These are phyloP conservation scores for Hygrophila difformis DNA, from an alignment of 257 asterid species.

Conservation along the genomic window DNA sequence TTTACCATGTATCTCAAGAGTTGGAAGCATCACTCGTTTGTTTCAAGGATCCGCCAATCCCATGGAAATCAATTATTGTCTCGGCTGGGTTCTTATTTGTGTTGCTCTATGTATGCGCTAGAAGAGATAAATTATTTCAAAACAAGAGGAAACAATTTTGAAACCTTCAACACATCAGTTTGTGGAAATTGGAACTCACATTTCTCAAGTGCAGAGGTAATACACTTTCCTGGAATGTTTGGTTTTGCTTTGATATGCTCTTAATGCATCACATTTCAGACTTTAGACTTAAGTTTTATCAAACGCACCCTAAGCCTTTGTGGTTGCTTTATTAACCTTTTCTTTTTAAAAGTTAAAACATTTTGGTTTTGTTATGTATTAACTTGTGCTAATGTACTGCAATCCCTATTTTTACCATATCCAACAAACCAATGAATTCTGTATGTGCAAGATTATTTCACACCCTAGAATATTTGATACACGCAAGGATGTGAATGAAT, in stretches of 20 bases:
- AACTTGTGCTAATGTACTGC: too few species aligned
- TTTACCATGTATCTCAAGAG: slow-evolving; percentile 74
- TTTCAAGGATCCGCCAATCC: slow-evolving; percentile 92
- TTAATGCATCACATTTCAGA: slow-evolving; percentile 2
- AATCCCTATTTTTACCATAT: too few species aligned
- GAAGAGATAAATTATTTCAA: slow-evolving; percentile 61
- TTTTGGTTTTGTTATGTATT: too few species aligned
- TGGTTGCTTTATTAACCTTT: slow-evolving; percentile 3
- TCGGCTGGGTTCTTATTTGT: slow-evolving; percentile 44
- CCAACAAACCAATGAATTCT: too few species aligned
- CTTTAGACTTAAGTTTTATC: too few species aligned
- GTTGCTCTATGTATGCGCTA: slow-evolving; percentile 45
- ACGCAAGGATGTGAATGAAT: too few species aligned
- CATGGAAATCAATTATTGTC: slow-evolving; percentile 51
- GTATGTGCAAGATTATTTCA: too few species aligned
- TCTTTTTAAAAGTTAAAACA: too few species aligned
- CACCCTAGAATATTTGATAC: too few species aligned
- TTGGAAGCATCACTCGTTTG: slow-evolving; percentile 75
- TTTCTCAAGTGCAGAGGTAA: slow-evolving; percentile 24
- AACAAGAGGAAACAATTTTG: slow-evolving; percentile 94
- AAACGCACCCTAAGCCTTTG: slow-evolving; percentile 1
- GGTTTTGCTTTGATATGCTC: slow-evolving; percentile 10
- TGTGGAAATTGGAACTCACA: slow-evolving; percentile 26
- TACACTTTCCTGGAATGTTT: slow-evolving; percentile 28
- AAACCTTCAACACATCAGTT: slow-evolving; percentile 23